Conservation (phyloP, 768 basidiomycete genomes). For the Pisolithus sp. region DNA sequence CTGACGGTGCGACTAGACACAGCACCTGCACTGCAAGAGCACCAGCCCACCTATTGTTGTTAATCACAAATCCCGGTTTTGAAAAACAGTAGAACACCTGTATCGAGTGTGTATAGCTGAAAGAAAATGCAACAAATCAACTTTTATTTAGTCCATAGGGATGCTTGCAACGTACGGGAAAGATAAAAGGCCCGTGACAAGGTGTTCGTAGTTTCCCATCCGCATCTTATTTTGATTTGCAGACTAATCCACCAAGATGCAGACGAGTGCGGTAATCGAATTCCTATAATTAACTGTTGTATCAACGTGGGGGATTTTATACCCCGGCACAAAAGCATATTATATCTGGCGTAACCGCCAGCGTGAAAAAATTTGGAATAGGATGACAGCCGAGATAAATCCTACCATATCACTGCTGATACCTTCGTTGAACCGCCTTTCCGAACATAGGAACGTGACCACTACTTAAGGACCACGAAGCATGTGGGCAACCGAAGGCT, state of each 20-base stretch:
- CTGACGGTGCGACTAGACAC: slow-evolving; percentile 57
- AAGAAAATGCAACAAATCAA: neutral
- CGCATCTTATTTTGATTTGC: no score
- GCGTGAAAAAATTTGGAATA: slow-evolving; percentile 49
- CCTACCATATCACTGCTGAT: neutral
- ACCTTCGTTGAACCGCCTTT: neutral
- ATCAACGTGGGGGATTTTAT: slow-evolving; percentile 48
- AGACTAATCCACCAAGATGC: neutral
- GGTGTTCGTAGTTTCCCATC: no score
- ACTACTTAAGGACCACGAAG: slow-evolving; percentile 53
- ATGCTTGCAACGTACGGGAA: slow-evolving; percentile 30
- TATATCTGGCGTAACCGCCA: slow-evolving; percentile 54
- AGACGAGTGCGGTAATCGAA: slow-evolving; percentile 55
- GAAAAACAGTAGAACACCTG: slow-evolving; percentile 23
- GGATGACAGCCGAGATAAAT: slow-evolving; percentile 42
- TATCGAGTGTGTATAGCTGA: slow-evolving; percentile 43
- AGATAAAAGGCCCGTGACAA: slow-evolving; percentile 39
- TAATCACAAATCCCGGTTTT: neutral
- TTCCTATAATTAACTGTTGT: slow-evolving; percentile 45
- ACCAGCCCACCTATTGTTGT: slow-evolving; percentile 41
- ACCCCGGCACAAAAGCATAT: slow-evolving; percentile 48
- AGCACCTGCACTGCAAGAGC: slow-evolving; percentile 52
- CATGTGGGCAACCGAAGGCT: slow-evolving; percentile 55
- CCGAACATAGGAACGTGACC: slow-evolving; percentile 38
- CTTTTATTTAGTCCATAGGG: neutral